Evolutionary conservation across 257 asterid genomes (phyloP).

Genomic region (Leonotis leonurus): DNA sequence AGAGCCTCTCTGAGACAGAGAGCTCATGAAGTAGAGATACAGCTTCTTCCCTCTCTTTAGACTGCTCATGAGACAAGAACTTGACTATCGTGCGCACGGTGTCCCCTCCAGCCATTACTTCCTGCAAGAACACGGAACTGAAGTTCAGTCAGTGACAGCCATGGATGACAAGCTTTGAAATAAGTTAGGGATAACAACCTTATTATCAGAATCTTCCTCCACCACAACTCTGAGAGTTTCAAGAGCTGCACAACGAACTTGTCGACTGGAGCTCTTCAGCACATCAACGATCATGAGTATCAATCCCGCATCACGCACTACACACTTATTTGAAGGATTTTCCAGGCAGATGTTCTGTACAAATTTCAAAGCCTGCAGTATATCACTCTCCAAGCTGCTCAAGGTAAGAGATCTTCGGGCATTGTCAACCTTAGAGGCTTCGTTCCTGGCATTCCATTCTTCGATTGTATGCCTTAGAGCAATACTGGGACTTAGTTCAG

Average conservation of each 20-base stretch:
- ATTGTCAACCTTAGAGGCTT: constrained; percentile 88
- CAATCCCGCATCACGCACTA: constrained; percentile 61
- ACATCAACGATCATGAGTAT: constrained; percentile 70
- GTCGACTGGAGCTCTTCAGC: constrained; percentile 59
- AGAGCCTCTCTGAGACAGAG: constrained; percentile 54
- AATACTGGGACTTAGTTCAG: constrained; percentile 75
- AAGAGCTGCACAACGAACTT: constrained; percentile 58
- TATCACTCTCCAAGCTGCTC: constrained; percentile 55
- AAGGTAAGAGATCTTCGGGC: constrained; percentile 55
- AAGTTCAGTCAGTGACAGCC: not conserved
- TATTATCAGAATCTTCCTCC: constrained; percentile 77
- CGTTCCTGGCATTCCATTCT: constrained; percentile 94
- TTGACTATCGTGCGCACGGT: constrained; percentile 71
- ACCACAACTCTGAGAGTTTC: constrained; percentile 81
- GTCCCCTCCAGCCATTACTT: constrained; percentile 80
- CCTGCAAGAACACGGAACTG: constrained; percentile 41
- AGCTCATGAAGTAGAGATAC: constrained; percentile 74
- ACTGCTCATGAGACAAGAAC: constrained; percentile 60
- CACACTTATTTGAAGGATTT: constrained; percentile 44
- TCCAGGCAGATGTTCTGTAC: constrained; percentile 57
- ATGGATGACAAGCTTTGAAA: constrained; percentile 1
- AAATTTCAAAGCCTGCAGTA: constrained; percentile 55
- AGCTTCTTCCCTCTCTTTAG: constrained; percentile 82
- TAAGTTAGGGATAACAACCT: constrained; percentile 38
- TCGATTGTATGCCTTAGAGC: constrained; percentile 79